Percentiles rank a stretch among this genome's conserved stretches.
Evolutionary conservation across 2,329 filamentous ascomycete species (phyloP).

Genomic region (Penicillium paneum): DNA sequence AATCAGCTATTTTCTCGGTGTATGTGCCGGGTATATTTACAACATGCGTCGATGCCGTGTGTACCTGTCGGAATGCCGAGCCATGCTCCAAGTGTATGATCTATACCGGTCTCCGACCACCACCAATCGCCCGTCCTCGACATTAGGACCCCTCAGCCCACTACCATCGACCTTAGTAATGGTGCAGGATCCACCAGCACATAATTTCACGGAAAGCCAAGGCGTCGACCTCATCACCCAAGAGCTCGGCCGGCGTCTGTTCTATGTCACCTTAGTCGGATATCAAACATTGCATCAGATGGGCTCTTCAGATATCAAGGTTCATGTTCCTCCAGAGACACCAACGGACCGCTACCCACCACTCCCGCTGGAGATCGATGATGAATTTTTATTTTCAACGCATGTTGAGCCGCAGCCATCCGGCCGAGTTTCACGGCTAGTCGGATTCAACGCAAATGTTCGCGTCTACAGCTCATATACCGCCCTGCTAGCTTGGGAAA

Average conservation of each 20-base stretch:
- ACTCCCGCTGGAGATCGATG: conserved; percentile 76
- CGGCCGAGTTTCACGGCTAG: conserved; percentile 65
- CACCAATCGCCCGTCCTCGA: conserved; percentile 4
- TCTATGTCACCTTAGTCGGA: conserved; percentile 77
- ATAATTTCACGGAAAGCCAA: conserved; percentile 15
- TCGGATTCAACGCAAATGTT: conserved; percentile 77
- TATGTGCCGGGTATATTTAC: conserved; percentile 42
- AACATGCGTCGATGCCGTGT: conserved; percentile 39
- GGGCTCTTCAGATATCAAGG: conserved; percentile 66
- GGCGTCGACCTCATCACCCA: conserved; percentile 39
- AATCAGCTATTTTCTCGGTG: conserved; percentile 44
- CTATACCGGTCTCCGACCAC: conserved; percentile 31
- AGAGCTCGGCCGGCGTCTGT: conserved; percentile 59
- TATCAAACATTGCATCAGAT: conserved; percentile 76
- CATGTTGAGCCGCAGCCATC: conserved; percentile 68
- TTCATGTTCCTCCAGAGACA: conserved; percentile 73
- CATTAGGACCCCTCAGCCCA: conserved; percentile 23
- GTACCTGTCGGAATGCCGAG: conserved; percentile 45
- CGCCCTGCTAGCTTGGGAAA: conserved; percentile 71
- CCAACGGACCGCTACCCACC: conserved; percentile 73
- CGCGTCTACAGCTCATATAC: conserved; percentile 79
- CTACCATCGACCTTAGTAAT: conserved; percentile 21
- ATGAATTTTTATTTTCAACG: conserved; percentile 71
- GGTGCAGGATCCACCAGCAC: conserved; percentile 21
- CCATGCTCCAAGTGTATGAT: conserved; percentile 42